phyloP scores from a whole-genome alignment of 2,329 filamentous ascomycete genomes.

The Rhexocercosporidium sp. region DNA sequence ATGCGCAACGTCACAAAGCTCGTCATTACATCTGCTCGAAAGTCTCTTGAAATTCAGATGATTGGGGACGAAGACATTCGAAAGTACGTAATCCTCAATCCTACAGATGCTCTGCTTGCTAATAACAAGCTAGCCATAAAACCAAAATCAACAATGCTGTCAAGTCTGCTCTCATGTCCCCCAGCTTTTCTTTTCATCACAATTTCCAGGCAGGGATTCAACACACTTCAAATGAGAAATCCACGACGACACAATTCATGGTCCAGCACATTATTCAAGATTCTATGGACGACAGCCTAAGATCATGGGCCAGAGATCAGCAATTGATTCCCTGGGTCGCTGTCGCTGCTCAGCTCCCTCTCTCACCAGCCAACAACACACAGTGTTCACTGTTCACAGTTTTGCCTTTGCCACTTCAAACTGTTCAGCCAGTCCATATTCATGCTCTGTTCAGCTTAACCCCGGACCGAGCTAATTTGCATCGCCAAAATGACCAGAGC shows the following conservation, averaged over 20 bases:
- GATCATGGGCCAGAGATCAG: slow-evolving; percentile 38
- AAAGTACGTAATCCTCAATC: slow-evolving; percentile 25
- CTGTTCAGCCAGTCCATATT: slow-evolving; percentile 43
- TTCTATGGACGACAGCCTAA: slow-evolving; percentile 31
- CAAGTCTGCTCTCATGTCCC: slow-evolving; percentile 15
- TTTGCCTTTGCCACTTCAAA: slow-evolving; percentile 42
- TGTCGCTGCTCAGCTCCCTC: slow-evolving; percentile 40
- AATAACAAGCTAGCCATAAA: slow-evolving; percentile 27
- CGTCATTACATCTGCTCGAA: slow-evolving; percentile 21
- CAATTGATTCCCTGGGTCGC: slow-evolving; percentile 44
- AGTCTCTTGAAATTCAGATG: slow-evolving; percentile 28
- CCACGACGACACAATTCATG: slow-evolving; percentile 24
- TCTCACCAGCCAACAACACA: slow-evolving; percentile 19
- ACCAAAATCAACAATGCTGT: slow-evolving; percentile 31
- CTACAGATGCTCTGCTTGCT: background rate
- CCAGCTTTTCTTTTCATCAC: slow-evolving; percentile 26
- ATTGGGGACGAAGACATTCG: slow-evolving; percentile 19
- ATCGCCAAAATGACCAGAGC: slow-evolving; percentile 33
- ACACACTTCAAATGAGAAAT: slow-evolving; percentile 7
- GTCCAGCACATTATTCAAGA: slow-evolving; percentile 41
- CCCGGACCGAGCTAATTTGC: slow-evolving; percentile 42
- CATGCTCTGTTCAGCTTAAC: slow-evolving; percentile 44
- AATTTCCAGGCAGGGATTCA: slow-evolving; percentile 27
- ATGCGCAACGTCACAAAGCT: slow-evolving; percentile 41
- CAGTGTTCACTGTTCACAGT: slow-evolving; percentile 40